A percentile compares a stretch with the other conserved stretches of the same genome.
Conservation (phyloP, 2,329 filamentous ascomycete genomes). For the Elsinoe necatrix region DNA sequence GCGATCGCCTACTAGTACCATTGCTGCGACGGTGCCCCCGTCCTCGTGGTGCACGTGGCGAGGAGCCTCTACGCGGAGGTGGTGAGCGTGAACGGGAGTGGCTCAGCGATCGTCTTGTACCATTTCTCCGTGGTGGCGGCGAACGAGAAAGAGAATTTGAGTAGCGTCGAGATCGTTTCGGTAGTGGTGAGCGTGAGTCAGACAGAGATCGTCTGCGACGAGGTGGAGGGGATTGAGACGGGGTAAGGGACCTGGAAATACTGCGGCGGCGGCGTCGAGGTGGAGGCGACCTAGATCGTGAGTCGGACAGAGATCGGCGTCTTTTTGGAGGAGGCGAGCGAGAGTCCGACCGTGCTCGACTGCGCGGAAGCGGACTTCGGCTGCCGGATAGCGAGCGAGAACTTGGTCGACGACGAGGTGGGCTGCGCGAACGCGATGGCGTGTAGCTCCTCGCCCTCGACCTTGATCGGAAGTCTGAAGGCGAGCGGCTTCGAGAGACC, state of each 20-base stretch:
- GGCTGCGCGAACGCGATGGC: constrained; percentile 13
- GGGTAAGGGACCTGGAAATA: constrained; percentile 13
- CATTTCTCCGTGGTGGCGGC: neutral
- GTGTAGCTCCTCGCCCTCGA: constrained; percentile 12
- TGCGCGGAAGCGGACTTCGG: constrained; percentile 25
- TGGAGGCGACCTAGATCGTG: constrained; percentile 24
- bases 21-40: neutral
- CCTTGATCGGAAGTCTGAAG: constrained; percentile 16
- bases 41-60: neutral
- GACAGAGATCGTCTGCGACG: constrained; percentile 16
- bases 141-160: constrained; percentile 22
- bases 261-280: constrained; percentile 22
- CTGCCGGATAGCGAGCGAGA: constrained; percentile 19
- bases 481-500: constrained; percentile 15
- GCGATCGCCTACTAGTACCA: neutral
- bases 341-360: constrained; percentile 17
- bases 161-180: constrained; percentile 15
- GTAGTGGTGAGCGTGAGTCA: constrained; percentile 17
- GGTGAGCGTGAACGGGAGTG: constrained; percentile 2
- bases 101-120: neutral
- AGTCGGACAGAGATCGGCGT: constrained; percentile 15
- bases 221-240: constrained; percentile 14
- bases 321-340: constrained; percentile 16
- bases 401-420: constrained; percentile 15
- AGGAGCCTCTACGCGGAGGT: neutral